Evolutionary conservation across 768 basidiomycete species (phyloP), one percentile per base, ranked within the genome.

Genomic region (Boletus huronensis): DNA sequence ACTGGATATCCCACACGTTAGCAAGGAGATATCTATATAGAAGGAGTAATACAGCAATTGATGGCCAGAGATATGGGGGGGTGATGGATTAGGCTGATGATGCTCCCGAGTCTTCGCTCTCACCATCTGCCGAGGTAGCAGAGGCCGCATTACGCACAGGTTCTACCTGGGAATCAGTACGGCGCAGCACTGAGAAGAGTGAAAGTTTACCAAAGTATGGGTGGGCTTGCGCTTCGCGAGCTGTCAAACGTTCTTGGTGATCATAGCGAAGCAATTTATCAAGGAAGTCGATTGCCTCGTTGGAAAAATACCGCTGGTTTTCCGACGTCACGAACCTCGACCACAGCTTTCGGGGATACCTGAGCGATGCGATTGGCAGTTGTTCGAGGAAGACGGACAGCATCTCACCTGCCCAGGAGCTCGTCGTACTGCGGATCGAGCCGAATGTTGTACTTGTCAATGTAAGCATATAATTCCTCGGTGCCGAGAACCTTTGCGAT

Each of bases 401-500:
- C 1, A 29, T 61, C 74, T 64, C 62, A 84, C 87, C 91, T 87
- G 71, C 90, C 90, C 62, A 98, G 80, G 40, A 98, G 82, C 58
- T 96, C 94, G 65, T 98, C 94, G 63, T 95, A 97, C 68, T 94
- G 93, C n/a, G 91, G 81, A 69, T 97, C 94, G 44, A 98, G 83
- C 42, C 91, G 89, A 55, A 98, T 97, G 67, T 89, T 88, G 75
- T 98, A 98, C 75, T 92, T 93, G 72, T 94, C 91, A 57, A 93
- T 83, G 71, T 98, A 98, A 40, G 84, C 77, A 69, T 91, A 96
- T 34, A 98, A 74, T 64, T 96, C 96, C 61, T 98, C 96, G 5
- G 96, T 98, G 42, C 96, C 96, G 56, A 98, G 79, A 47, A 98
- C 94, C 76, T 98, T 98, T 51, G 93, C 87, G 60, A 98, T 98